These are phyloP conservation scores for Pulicaria dysenterica DNA, from an alignment of 129 eudicot species.

Conservation along the genomic window DNA sequence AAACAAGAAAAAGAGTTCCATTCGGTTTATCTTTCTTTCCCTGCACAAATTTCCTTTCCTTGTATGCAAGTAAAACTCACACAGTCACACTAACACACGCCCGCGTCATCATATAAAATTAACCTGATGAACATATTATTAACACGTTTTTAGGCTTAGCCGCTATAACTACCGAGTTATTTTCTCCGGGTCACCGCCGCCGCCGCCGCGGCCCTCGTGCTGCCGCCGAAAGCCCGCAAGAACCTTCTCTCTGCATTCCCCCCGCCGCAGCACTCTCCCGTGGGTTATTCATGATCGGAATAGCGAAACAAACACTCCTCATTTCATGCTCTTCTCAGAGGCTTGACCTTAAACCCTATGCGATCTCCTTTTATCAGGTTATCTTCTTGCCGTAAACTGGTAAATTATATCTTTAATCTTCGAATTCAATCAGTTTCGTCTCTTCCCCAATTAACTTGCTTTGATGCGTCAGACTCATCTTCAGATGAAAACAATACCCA, in stretches of 20 bases:
- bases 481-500: conserved; percentile 43
- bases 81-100: too few relatives aligned
- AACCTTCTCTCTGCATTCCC: too few relatives aligned
- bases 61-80: too few relatives aligned
- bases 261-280: too few relatives aligned
- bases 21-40: too few relatives aligned
- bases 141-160: too few relatives aligned
- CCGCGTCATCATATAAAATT: too few relatives aligned
- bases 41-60: too few relatives aligned
- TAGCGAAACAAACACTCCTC: not conserved
- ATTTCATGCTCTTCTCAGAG: conserved; percentile 15
- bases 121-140: too few relatives aligned
- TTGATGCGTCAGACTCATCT: conserved; percentile 44
- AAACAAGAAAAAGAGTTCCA: too few relatives aligned
- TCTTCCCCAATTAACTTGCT: conserved; percentile 38
- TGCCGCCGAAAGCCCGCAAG: too few relatives aligned
- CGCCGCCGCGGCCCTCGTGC: not conserved
- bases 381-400: conserved; percentile 34
- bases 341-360: conserved; percentile 37
- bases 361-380: conserved; percentile 44
- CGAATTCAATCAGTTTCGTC: conserved; percentile 48
- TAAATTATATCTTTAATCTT: conserved; percentile 12
- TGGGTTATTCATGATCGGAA: not conserved
- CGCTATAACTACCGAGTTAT: too few relatives aligned
- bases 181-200: not conserved